Evolutionary conservation across 345 rosid genomes (phyloP).

Genomic region (Melaleuca alternifolia): DNA sequence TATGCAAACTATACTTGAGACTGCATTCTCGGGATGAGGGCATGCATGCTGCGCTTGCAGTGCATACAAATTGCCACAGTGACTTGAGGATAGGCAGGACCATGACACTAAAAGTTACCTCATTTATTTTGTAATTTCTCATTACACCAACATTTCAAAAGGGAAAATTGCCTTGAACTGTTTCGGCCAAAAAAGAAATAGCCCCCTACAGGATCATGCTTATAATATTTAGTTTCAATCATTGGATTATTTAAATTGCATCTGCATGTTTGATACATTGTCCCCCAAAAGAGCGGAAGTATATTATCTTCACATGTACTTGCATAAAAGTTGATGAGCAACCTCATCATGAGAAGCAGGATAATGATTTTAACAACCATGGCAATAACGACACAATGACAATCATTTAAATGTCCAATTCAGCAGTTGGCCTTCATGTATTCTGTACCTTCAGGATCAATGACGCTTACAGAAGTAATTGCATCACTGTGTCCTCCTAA

Average conservation of each 20-base stretch:
- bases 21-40: neutral
- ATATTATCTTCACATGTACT: neutral
- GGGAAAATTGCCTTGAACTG: neutral
- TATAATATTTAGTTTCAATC: neutral
- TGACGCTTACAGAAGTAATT: constrained; percentile 59
- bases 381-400: neutral
- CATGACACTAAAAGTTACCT: neutral
- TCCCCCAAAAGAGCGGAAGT: neutral
- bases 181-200: neutral
- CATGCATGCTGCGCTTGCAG: neutral
- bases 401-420: neutral
- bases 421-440: neutral
- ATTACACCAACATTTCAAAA: neutral
- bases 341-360: neutral
- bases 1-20: neutral
- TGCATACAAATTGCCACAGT: neutral
- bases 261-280: neutral
- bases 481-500: constrained; percentile 75
- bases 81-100: neutral
- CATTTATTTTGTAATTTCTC: neutral
- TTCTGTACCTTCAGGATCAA: constrained; percentile 38
- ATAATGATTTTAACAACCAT: neutral
- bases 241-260: neutral
- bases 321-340: neutral
- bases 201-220: neutral